Evolutionary conservation across 2,329 filamentous ascomycete species (phyloP).

Genomic region (Aspergillus ibericus): DNA sequence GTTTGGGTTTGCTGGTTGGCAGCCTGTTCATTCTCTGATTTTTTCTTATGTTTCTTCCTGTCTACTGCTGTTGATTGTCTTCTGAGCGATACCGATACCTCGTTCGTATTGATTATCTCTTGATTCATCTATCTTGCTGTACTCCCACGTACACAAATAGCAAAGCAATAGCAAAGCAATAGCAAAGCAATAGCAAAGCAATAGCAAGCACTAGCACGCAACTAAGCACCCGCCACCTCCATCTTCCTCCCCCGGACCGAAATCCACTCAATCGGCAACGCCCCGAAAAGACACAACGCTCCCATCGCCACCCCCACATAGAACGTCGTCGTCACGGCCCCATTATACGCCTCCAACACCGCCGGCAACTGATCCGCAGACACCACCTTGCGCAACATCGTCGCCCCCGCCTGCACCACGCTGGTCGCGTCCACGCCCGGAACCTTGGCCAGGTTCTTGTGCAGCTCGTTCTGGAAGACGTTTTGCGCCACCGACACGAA

Average conservation of each 20-base stretch:
- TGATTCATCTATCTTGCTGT: no score
- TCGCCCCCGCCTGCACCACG: constrained; percentile 39
- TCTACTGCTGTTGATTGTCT: background rate
- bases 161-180: no score
- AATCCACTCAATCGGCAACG: constrained; percentile 42
- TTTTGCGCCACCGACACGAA: constrained; percentile 37
- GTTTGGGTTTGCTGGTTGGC: no score
- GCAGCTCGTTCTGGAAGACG: constrained; percentile 39
- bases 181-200: no score
- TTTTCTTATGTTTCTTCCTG: background rate
- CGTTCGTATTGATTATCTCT: no score
- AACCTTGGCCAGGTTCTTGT: constrained; percentile 27
- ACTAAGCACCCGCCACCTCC: constrained; percentile 29
- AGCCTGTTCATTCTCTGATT: background rate
- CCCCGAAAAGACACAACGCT: constrained; percentile 34
- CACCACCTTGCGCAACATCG: constrained; percentile 35
- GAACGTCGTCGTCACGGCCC: constrained; percentile 39
- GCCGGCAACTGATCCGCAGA: constrained; percentile 24
- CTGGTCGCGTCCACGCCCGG: constrained; percentile 28
- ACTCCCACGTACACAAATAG: no score
- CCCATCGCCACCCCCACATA: constrained; percentile 42
- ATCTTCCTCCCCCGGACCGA: constrained; percentile 42
- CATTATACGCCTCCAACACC: constrained; percentile 40
- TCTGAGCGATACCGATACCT: no score
- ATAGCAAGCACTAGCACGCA: background rate